Evolutionary conservation across 2,329 filamentous ascomycete species (phyloP), one percentile per base, ranked within the genome.

Genomic region (Penicillium rolfsii): DNA sequence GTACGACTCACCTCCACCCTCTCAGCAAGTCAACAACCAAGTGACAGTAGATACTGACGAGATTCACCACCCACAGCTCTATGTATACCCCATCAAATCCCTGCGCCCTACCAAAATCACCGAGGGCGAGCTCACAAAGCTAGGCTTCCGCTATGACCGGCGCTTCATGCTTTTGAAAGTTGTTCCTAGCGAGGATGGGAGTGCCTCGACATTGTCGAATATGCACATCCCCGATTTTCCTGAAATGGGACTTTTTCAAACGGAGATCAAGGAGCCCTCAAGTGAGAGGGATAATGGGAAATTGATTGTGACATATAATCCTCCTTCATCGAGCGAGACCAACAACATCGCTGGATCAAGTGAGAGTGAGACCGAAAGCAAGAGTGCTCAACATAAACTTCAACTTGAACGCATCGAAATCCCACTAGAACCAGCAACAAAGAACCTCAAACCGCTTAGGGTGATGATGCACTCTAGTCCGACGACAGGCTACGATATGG

Each of bases 41-140:
- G 5, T 12, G 8, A 14, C 7, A 6, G 7, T 19, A 45, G 11
- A 40, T 52, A 54, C 33, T 60, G 7, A 46, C 30, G 19, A 11
- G 24, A 2, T 16, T 33, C 11, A 16, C 36, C 11, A 7, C 49
- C 7, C 24, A 16, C 64, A 88, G 85, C 81, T 92, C 38, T 90
- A 88, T 74, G 82, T 89, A 52, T 91, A 92, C 73, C 89, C 90
- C 45, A 87, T 92, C 77, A 92, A 92, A 73, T 88, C 84, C 7
- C 82, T 91, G n/a, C 85, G 87, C 38, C 85, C 84, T 54, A 84
- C 89, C 57, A 74, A 81, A 19, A 77, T 91, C 35, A 61, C 79
- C 4, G 74, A 77, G 0, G 82, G 87, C 3, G 75, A 76, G n/a
- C 74, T 91, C 50, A 84, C 83, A 5, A 79, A 81, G n/a, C 83